Conservation (phyloP, 2,329 filamentous ascomycete genomes). For the Chaetomium sp. region DNA sequence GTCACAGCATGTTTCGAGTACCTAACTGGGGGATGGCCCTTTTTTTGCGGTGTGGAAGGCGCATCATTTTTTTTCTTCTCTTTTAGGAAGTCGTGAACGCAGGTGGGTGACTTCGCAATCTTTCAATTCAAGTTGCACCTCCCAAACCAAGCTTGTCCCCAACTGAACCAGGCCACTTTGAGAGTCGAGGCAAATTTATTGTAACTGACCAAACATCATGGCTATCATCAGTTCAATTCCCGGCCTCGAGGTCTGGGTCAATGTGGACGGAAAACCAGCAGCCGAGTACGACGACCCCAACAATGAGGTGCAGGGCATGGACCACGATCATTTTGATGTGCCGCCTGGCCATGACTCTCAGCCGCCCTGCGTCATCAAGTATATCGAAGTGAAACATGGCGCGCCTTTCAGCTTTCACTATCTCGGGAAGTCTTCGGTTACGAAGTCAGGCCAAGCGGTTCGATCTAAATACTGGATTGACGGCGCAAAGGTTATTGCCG, state of each 20-base stretch:
- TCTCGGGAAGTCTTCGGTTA: background rate
- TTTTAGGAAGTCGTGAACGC: too few relatives aligned
- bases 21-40: too few relatives aligned
- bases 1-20: too few relatives aligned
- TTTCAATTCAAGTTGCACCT: too few relatives aligned
- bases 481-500: background rate
- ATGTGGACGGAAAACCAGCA: background rate
- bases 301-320: background rate
- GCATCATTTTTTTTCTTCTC: too few relatives aligned
- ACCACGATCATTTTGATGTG: background rate
- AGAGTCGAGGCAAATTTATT: too few relatives aligned
- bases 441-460: background rate
- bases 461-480: background rate
- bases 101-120: too few relatives aligned
- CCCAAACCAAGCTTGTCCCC: too few relatives aligned
- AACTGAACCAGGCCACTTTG: too few relatives aligned
- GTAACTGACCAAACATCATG: background rate
- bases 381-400: background rate
- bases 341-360: background rate
- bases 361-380: background rate
- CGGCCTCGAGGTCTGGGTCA: background rate
- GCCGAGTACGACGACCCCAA: background rate
- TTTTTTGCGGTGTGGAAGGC: too few relatives aligned
- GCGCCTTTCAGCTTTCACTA: background rate
- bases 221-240: background rate